Base-by-base conservation (phyloP, 257 asterid genomes). In the Lithospermum erythrorhizon region DNA sequence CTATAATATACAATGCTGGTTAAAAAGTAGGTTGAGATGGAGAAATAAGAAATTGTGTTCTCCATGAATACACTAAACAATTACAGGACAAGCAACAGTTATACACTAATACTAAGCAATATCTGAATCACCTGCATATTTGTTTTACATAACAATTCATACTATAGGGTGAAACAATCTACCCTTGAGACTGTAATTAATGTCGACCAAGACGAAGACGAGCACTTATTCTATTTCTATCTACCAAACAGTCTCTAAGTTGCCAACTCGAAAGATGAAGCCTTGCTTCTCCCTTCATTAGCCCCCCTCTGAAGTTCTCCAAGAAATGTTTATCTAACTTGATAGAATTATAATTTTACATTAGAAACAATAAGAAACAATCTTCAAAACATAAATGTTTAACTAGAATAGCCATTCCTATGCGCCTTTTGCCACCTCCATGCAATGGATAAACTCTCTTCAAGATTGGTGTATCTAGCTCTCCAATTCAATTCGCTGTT, bases 381-480 rank as follows among this genome's bases (percentile, higher is more conserved):
- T 41, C 49, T 41, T 41, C 49, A 41, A 14, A 41, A 9, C 32
- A 41, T 41, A 4, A 14, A 13, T 14, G 49, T 41, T 41, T 65
- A 79, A 69, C 66, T 68, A 48, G 74, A 51, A 59, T 87, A 90
- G 30, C 97, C 97, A 64, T 74, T 83, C 70, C 72, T 78, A 53
- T 90, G 93, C 17, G 78, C 79, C 82, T 87, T 89, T 59, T 89
- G 97, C 97, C 97, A 89, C 76, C 80, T 84, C 97, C 97, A 89
- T 2, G 97, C 97, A 9, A 79, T 65, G 14, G 82, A 71, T 74
- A 90, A 71, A 58, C 97, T 90, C 57, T 84, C 80, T 68, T 83
- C 78, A 48, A 90, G 94, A 62, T 53, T 6, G 3, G 87, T 84
- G 63, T 84, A 87, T 52, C 61, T 78, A 0, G 96, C 88, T 57